Percentiles rank a stretch among this genome's conserved stretches.
These are phyloP conservation scores for Pseudohyphozyma bogoriensis DNA, from an alignment of 768 basidiomycete genomes.

Conservation along the genomic window DNA sequence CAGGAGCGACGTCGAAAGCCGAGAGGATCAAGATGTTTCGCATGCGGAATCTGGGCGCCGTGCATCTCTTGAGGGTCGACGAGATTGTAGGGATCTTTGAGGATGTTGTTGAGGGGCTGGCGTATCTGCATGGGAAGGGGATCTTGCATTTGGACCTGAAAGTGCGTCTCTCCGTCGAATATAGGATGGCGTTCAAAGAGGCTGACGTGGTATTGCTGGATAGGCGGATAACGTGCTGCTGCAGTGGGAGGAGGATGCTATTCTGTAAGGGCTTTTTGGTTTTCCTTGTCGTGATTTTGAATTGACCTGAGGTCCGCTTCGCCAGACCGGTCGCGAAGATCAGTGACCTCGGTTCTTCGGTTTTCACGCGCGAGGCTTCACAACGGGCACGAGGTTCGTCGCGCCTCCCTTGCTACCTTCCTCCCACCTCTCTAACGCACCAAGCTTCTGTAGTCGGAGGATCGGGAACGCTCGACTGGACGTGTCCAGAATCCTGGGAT, in stretches of 20 bases:
- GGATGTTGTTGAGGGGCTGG: constrained; percentile 38
- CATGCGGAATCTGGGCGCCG: constrained; percentile 19
- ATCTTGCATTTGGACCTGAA: constrained; percentile 28
- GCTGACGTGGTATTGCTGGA: background rate
- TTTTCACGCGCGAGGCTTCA: constrained; percentile 33
- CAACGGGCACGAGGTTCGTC: constrained; percentile 34
- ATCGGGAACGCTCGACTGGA: constrained; percentile 23
- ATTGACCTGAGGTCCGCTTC: no score
- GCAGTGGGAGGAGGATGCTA: constrained; percentile 24
- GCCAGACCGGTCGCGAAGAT: constrained; percentile 38
- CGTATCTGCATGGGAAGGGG: constrained; percentile 33
- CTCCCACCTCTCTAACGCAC: background rate
- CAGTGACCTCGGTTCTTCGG: constrained; percentile 39
- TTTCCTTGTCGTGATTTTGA: no score
- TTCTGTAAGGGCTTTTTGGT: background rate
- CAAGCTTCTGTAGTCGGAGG: constrained; percentile 7
- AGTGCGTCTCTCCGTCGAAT: constrained; percentile 3
- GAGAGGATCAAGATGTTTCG: background rate
- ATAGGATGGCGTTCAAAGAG: no score
- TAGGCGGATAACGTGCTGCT: constrained; percentile 29
- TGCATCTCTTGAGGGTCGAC: constrained; percentile 36
- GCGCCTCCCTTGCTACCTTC: background rate
- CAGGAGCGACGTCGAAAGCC: background rate
- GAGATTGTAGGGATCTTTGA: constrained; percentile 38
- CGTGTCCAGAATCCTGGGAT: constrained; percentile 15